phyloP scores from a whole-genome alignment of 441 rosid species.

The Aquilaria agallochum region DNA sequence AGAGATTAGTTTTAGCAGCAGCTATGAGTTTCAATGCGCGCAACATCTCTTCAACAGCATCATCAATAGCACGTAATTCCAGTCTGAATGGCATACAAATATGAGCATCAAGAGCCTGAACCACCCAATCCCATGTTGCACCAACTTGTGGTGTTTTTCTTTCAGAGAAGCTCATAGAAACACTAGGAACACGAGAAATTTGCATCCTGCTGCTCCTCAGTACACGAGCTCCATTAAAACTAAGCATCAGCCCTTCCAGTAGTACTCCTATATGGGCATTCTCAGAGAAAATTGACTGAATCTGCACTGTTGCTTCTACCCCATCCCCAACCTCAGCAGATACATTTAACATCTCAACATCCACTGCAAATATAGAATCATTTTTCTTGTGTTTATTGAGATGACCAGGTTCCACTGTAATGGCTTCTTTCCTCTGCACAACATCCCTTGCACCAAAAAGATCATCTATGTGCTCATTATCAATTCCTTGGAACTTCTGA shows the following conservation, averaged over 20 bases:
- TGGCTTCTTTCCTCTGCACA: constrained; percentile 47
- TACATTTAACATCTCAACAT: constrained; percentile 78
- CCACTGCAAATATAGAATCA: constrained; percentile 95
- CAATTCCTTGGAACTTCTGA: constrained; percentile 55
- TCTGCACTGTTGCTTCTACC: constrained; percentile 72
- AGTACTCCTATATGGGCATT: constrained; percentile 96
- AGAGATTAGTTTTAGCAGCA: constrained; percentile 64
- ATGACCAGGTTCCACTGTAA: constrained; percentile 36
- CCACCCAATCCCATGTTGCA: constrained; percentile 94
- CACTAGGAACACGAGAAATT: constrained; percentile 89
- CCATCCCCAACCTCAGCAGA: constrained; percentile 98
- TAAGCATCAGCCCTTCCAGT: constrained; percentile 86
- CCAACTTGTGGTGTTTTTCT: constrained; percentile 17
- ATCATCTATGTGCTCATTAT: constrained; percentile 31
- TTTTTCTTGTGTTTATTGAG: constrained; percentile 72
- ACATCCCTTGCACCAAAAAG: constrained; percentile 35
- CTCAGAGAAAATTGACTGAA: constrained; percentile 99
- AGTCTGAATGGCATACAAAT: constrained; percentile 91
- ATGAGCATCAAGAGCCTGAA: constrained; percentile 95
- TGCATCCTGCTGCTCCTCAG: constrained; percentile 93
- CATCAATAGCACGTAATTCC: constrained; percentile 98
- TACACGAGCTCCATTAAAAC: constrained; percentile 76
- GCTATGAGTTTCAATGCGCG: constrained; percentile 79
- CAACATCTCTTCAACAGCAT: constrained; percentile 94
- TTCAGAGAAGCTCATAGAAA: constrained; percentile 51